Evolutionary conservation across 805 yeast genomes (phyloP).

Genomic region (Ogataea populi-albae): DNA sequence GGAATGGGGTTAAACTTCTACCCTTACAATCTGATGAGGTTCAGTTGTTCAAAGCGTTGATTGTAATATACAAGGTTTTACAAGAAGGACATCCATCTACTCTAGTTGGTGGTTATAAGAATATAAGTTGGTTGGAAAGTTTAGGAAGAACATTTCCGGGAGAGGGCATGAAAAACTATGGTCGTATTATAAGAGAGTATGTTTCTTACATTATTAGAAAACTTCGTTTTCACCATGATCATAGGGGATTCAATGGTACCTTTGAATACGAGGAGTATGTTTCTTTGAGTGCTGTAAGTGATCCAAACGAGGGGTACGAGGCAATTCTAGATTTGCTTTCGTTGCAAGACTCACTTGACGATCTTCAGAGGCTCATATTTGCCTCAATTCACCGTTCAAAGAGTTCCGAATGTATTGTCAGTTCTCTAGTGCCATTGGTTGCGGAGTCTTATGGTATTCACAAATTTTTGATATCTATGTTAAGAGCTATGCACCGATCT

Average conservation of each 20-base stretch:
- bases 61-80: slow-evolving; percentile 84
- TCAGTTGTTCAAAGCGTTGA: slow-evolving; percentile 81
- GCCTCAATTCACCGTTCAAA: slow-evolving; percentile 59
- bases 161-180: slow-evolving; percentile 52
- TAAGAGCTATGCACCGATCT: slow-evolving; percentile 78
- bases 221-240: slow-evolving; percentile 76
- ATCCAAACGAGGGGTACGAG: slow-evolving; percentile 95
- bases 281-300: slow-evolving; percentile 80
- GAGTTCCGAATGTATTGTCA: slow-evolving; percentile 69
- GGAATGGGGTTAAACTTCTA: slow-evolving; percentile 75
- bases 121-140: slow-evolving; percentile 73
- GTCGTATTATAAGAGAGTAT: slow-evolving; percentile 74
- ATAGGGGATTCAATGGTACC: slow-evolving; percentile 89
- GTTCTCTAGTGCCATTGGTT: slow-evolving; percentile 86
- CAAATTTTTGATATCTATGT: slow-evolving; percentile 84
- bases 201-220: slow-evolving; percentile 67
- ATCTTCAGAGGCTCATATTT: slow-evolving; percentile 71
- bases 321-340: slow-evolving; percentile 81
- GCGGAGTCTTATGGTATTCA: slow-evolving; percentile 92
- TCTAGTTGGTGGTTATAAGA: slow-evolving; percentile 73
- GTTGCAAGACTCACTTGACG: slow-evolving; percentile 79
- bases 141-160: slow-evolving; percentile 55
- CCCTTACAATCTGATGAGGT: slow-evolving; percentile 82
- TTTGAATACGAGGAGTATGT: slow-evolving; percentile 96
- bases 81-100: slow-evolving; percentile 96